Evolutionary conservation across 1,139 yeast species (phyloP).

Genomic region (Hemisphaericaspora xylanilytica): DNA sequence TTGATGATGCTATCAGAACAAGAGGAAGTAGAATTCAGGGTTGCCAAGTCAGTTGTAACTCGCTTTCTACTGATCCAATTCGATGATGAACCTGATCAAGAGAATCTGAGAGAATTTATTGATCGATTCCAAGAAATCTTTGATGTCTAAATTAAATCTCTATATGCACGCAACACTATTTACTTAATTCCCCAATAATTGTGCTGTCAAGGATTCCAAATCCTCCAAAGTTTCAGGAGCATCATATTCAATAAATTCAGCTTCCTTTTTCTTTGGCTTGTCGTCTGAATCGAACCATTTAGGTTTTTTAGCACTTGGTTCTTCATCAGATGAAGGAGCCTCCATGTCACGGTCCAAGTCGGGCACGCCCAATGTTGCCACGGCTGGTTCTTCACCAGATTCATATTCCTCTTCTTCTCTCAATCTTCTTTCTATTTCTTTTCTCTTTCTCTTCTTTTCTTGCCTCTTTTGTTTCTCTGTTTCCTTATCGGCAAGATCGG

Average conservation of each 20-base stretch:
- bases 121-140: constrained; percentile 9
- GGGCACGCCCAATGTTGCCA: constrained; percentile 24
- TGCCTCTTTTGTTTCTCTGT: constrained; percentile 79
- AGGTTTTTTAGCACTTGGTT: constrained; percentile 51
- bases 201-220: constrained; percentile 83
- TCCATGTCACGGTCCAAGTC: constrained; percentile 54
- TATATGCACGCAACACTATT: neutral
- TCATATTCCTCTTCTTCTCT: constrained; percentile 42
- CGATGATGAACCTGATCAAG: constrained; percentile 5
- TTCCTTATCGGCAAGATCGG: constrained; percentile 75
- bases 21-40: constrained; percentile 15
- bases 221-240: constrained; percentile 92
- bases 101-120: constrained; percentile 5
- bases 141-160: constrained; percentile 9
- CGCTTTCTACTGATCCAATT: constrained; percentile 18
- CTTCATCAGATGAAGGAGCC: constrained; percentile 31
- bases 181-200: constrained; percentile 35
- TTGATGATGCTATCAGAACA: constrained; percentile 15
- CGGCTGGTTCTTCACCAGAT: constrained; percentile 26
- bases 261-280: constrained; percentile 21
- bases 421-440: constrained; percentile 65
- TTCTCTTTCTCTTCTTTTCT: constrained; percentile 87
- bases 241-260: constrained; percentile 65
- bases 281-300: constrained; percentile 53
- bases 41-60: constrained; percentile 21